Percentiles rank a stretch among this genome's conserved stretches.
phyloP scores from a whole-genome alignment of 1,284 basidiomycete species.

The Boletus calvinii region DNA sequence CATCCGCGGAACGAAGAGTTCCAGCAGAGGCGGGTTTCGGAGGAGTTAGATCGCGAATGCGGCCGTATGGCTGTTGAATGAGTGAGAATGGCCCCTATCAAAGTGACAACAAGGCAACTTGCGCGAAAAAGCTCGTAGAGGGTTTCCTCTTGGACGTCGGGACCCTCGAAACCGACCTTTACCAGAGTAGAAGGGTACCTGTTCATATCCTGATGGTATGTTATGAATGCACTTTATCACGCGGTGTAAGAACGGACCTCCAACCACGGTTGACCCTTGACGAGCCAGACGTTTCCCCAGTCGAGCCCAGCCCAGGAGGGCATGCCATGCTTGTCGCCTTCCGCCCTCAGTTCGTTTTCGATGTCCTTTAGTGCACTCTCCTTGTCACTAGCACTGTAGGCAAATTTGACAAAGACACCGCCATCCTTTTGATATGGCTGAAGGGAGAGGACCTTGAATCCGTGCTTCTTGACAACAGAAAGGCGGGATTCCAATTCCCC shows the following conservation, averaged over 20 bases:
- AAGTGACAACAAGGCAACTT: constrained; percentile 25
- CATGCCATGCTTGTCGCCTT: constrained; percentile 47
- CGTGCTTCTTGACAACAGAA: constrained; percentile 48
- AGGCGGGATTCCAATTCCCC: constrained; percentile 48
- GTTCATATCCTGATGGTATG: constrained; percentile 72
- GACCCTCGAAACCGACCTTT: constrained; percentile 82
- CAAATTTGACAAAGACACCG: constrained; percentile 84
- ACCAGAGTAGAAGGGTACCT: constrained; percentile 75
- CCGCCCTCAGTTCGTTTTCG: constrained; percentile 44
- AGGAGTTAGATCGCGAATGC: constrained; percentile 66
- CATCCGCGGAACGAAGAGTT: constrained; percentile 60
- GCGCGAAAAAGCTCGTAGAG: constrained; percentile 73
- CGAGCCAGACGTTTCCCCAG: constrained; percentile 70
- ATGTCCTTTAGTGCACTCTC: constrained; percentile 49
- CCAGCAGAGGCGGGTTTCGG: constrained; percentile 67
- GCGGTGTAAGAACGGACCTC: constrained; percentile 53
- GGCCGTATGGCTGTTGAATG: constrained; percentile 72
- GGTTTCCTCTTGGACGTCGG: constrained; percentile 77
- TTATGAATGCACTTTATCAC: constrained; percentile 1
- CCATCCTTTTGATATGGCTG: constrained; percentile 76
- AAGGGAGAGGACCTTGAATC: constrained; percentile 57
- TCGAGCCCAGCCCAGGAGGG: constrained; percentile 62
- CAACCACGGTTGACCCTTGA: constrained; percentile 80
- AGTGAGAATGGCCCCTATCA: constrained; percentile 17
- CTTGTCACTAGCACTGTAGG: constrained; percentile 48